phyloP scores from a whole-genome alignment of 805 yeast species.

The Candida silvatica region DNA sequence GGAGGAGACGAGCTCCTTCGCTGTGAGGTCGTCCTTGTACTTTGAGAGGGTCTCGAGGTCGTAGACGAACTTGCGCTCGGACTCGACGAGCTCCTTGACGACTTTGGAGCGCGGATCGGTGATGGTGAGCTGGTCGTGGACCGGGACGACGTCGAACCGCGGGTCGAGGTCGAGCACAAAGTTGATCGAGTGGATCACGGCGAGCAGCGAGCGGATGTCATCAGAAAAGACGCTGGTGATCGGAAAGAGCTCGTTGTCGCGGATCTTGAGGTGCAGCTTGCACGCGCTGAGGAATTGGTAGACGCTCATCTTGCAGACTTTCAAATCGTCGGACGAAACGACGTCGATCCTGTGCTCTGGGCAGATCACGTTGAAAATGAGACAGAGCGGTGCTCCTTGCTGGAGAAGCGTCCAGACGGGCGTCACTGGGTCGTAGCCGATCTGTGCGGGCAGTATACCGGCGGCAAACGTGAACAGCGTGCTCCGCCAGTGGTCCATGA shows the following conservation, averaged over 20 bases:
- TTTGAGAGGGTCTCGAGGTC: constrained; percentile 70
- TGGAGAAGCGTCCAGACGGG: constrained; percentile 83
- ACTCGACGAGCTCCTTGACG: constrained; percentile 73
- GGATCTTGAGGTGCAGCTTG: constrained; percentile 61
- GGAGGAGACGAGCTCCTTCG: constrained; percentile 59
- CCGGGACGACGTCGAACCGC: constrained; percentile 15
- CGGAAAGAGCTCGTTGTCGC: constrained; percentile 80
- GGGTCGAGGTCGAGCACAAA: constrained; percentile 51
- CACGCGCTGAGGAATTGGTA: constrained; percentile 88
- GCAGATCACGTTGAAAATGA: constrained; percentile 62
- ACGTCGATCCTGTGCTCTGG: constrained; percentile 45
- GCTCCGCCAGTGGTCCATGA: constrained; percentile 23
- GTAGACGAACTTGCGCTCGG: constrained; percentile 89
- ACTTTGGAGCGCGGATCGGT: constrained; percentile 66
- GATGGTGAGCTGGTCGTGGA: constrained; percentile 21
- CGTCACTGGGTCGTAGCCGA: constrained; percentile 85
- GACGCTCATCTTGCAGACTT: constrained; percentile 79
- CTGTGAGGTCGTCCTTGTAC: constrained; percentile 61
- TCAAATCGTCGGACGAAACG: constrained; percentile 70
- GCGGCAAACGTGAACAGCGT: constrained; percentile 57
- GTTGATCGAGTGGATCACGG: constrained; percentile 65
- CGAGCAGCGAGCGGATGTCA: constrained; percentile 66
- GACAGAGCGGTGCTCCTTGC: constrained; percentile 87
- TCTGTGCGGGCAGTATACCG: constrained; percentile 68
- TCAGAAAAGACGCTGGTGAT: constrained; percentile 84